Conservation (phyloP, 2,329 filamentous ascomycete species). For the Trichoderma harzianum region DNA sequence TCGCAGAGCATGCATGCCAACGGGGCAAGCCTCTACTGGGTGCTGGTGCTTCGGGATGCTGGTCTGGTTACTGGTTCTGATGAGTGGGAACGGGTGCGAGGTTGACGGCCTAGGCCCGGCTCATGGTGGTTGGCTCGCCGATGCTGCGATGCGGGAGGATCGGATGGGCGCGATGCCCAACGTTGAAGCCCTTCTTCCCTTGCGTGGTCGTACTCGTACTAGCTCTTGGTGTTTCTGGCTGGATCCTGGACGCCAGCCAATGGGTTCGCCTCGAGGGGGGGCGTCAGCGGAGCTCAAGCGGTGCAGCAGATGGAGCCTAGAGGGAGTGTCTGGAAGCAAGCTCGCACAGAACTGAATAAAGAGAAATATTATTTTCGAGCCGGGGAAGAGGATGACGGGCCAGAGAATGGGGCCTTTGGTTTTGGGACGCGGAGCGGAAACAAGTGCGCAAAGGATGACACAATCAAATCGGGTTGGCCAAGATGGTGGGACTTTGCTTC, state of each 20-base stretch:
- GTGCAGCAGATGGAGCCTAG: constrained; percentile 1
- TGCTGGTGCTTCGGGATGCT: background rate
- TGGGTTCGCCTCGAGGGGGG: background rate
- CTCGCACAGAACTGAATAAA: constrained; percentile 10
- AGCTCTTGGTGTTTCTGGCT: background rate
- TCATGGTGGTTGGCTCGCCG: constrained; percentile 36
- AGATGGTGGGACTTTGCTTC: constrained; percentile 18
- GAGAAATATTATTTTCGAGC: constrained; percentile 26
- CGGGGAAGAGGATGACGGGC: constrained; percentile 29
- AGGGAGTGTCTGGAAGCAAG: constrained; percentile 2
- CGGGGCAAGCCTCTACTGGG: constrained; percentile 27
- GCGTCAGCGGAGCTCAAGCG: background rate
- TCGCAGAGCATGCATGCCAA: constrained; percentile 34
- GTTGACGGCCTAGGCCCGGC: constrained; percentile 25
- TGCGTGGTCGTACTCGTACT: background rate
- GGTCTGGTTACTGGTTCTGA: constrained; percentile 27
- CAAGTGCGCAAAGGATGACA: constrained; percentile 32
- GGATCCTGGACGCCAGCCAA: constrained; percentile 7
- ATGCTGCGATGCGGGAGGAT: constrained; percentile 22
- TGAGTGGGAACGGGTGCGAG: constrained; percentile 25
- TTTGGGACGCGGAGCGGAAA: constrained; percentile 10
- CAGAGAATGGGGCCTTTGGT: constrained; percentile 21
- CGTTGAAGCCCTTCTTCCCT: constrained; percentile 18
- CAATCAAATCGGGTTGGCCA: constrained; percentile 31
- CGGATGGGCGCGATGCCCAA: constrained; percentile 27